Evolutionary conservation across 768 basidiomycete species (phyloP), one percentile per base, ranked within the genome.

Genomic region (Leucocoprinus sp.): DNA sequence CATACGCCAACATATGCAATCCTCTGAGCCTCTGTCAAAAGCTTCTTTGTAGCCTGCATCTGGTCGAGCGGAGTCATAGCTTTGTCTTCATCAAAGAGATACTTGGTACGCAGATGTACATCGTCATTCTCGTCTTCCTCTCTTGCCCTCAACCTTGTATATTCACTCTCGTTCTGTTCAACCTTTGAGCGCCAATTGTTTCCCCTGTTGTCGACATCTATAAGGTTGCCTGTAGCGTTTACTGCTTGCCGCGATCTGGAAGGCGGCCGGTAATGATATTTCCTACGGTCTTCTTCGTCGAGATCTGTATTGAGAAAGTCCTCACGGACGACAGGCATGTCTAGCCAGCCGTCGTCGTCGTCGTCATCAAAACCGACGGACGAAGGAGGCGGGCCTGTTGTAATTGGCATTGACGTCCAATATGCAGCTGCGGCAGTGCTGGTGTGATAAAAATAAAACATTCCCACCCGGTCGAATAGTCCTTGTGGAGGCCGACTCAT

Each of bases 1-100:
- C 93, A 96, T 5, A 99, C 63, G 17, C 93, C 96, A 51, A 99
- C 96, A 65, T 99, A 99, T 1, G 96, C 96, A 50, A 99, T 93
- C 31, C 93, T 77, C 66, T 99, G 96, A 0, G 88, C 91, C 60
- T 98, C 96, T 1, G 92, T 95, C 18, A 99, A 73, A 55, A 99
- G 74, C 53, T 86, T 84, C 78, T 98, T 98, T 51, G 95, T 99
- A 38, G 89, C 81, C 65, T 96, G 95, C 96, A 99, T 98, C 71
- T 98, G 96, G 52, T 81, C 84, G 53, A 99, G 75, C 15, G 96
- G 96, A 0, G 96, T 99, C 93, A 98, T 98, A 38, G 92, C 93
- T 66, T 93, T 90, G 62, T 96, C 91, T 62, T 97, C 95, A 60
- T 97, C 87, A 56, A 99, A 99, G 17, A 99, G 79, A 60, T 93